phyloP scores from a whole-genome alignment of 148 eudicot genomes.

The Arctostaphylos glauca region DNA sequence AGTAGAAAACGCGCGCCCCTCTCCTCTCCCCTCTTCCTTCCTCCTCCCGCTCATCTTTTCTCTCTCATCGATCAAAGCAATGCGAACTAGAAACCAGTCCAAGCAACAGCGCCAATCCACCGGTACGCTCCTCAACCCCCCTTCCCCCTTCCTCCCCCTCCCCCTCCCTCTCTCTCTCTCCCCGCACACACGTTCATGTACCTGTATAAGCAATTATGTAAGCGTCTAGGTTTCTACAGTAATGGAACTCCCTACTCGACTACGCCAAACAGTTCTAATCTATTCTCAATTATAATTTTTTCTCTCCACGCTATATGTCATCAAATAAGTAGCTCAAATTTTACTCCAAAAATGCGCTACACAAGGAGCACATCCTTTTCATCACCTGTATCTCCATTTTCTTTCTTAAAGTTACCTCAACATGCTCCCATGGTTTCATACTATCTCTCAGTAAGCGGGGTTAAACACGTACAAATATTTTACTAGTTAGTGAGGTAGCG shows the following conservation, averaged over 20 bases:
- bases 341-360: neutral
- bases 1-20: constrained; percentile 11
- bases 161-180: neutral
- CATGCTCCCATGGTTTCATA: neutral
- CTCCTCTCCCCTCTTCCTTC: neutral
- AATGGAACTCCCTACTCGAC: neutral
- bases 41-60: neutral
- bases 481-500: neutral
- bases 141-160: neutral
- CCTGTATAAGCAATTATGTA: neutral
- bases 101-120: constrained; percentile 29
- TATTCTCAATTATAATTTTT: neutral
- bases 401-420: neutral
- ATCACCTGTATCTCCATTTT: no score
- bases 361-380: no score
- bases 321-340: neutral
- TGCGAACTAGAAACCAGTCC: constrained; percentile 48
- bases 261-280: neutral
- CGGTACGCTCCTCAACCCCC: constrained; percentile 25
- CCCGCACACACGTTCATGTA: neutral
- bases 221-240: neutral
- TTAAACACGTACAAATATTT: neutral
- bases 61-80: constrained; percentile 19
- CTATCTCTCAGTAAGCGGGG: neutral
- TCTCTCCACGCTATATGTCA: neutral